Conservation (phyloP, 768 basidiomycete species). For the Phaffia tasmanica region DNA sequence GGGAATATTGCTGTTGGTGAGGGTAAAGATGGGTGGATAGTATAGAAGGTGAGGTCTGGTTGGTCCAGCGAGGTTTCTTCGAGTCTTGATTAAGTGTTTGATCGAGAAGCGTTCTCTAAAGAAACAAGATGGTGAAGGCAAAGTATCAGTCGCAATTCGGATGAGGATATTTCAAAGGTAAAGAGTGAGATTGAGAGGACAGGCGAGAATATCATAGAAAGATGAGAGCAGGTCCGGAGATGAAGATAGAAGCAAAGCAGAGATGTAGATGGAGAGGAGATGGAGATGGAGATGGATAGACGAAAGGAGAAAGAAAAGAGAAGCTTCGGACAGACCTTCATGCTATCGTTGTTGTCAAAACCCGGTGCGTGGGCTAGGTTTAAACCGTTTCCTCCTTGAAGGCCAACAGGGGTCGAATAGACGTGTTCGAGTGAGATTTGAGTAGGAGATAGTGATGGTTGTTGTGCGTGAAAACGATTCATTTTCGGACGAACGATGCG, state of each 20-base stretch:
- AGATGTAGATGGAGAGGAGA: not conserved
- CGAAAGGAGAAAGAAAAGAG: not conserved
- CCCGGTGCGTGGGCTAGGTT: not conserved
- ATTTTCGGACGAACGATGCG: not conserved
- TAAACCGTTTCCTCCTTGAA: not conserved
- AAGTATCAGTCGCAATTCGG: not conserved
- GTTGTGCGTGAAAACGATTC: not conserved
- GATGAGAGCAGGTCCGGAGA: too few relatives aligned
- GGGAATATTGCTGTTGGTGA: slow-evolving; percentile 54
- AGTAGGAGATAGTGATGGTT: not conserved
- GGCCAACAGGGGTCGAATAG: not conserved
- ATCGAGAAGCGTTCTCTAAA: not conserved
- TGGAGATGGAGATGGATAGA: not conserved
- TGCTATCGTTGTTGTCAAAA: slow-evolving; percentile 9
- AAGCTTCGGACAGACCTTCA: slow-evolving; percentile 10
- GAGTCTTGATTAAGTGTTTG: slow-evolving; percentile 45
- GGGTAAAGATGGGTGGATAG: slow-evolving; percentile 36
- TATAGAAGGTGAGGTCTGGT: slow-evolving; percentile 43
- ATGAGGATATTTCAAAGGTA: too few relatives aligned
- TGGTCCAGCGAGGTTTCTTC: slow-evolving; percentile 85
- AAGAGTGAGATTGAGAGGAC: not conserved
- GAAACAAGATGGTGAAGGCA: not conserved
- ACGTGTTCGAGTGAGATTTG: not conserved
- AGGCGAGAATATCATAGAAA: too few relatives aligned
- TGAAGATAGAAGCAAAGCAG: too few relatives aligned